phyloP scores from a whole-genome alignment of 345 rosid genomes.

The Moricandia moricandioides region DNA sequence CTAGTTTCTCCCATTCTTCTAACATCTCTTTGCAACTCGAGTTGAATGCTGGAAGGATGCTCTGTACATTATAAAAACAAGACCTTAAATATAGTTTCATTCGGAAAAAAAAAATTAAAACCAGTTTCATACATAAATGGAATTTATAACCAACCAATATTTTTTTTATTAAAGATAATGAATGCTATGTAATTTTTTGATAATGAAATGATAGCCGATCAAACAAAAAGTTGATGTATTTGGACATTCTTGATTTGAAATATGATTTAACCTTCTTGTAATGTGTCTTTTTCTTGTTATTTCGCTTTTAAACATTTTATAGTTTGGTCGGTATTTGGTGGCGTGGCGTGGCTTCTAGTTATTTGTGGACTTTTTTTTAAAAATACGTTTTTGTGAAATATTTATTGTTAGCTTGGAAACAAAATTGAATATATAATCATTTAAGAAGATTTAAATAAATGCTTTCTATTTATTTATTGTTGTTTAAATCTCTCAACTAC shows the following conservation, averaged over 20 bases:
- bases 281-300: slow-evolving; percentile 26
- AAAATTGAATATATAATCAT: too few relatives aligned
- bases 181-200: not conserved
- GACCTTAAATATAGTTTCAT: not conserved
- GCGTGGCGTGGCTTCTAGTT: slow-evolving; percentile 27
- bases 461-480: not conserved
- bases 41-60: slow-evolving; percentile 36
- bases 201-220: not conserved
- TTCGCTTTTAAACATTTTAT: not conserved
- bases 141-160: too few relatives aligned
- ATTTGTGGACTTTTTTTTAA: not conserved
- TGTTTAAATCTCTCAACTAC: not conserved
- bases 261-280: not conserved
- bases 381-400: too few relatives aligned
- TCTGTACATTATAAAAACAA: slow-evolving; percentile 20
- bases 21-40: slow-evolving; percentile 39
- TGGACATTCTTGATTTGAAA: slow-evolving; percentile 9
- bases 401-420: too few relatives aligned
- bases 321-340: not conserved
- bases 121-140: not conserved
- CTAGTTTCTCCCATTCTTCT: slow-evolving; percentile 41
- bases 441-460: not conserved
- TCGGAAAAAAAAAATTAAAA: not conserved
- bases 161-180: not conserved
- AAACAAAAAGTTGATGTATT: not conserved